Conservation (phyloP, 2,329 filamentous ascomycete species). For the Trichoderma sp. region DNA sequence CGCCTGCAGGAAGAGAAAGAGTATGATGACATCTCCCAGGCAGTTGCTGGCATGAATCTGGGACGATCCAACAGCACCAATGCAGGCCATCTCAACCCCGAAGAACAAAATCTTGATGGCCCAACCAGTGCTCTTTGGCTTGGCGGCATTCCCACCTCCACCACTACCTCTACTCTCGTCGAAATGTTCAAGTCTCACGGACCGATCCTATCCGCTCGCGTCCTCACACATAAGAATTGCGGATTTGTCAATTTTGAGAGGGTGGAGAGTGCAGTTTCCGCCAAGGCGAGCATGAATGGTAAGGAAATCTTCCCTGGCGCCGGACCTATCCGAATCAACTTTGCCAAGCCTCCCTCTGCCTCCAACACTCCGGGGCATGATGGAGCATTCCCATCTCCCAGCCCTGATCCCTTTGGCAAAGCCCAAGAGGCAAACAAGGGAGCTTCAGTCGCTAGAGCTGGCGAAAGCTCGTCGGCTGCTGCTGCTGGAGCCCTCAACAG, state of each 20-base stretch:
- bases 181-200: constrained; percentile 96
- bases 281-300: constrained; percentile 84
- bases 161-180: constrained; percentile 89
- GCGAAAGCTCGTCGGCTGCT: constrained; percentile 41
- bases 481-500: constrained; percentile 38
- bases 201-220: constrained; percentile 84
- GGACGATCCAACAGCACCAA: constrained; percentile 65
- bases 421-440: constrained; percentile 49
- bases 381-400: constrained; percentile 85
- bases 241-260: constrained; percentile 98
- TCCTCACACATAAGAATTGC: constrained; percentile 97
- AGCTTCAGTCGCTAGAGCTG: constrained; percentile 35
- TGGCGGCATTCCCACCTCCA: constrained; percentile 94
- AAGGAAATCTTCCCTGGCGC: constrained; percentile 98
- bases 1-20: constrained; percentile 73
- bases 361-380: constrained; percentile 88
- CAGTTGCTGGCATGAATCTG: constrained; percentile 79
- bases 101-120: constrained; percentile 80
- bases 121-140: constrained; percentile 95
- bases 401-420: constrained; percentile 78
- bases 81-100: constrained; percentile 67
- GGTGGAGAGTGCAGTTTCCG: constrained; percentile 85
- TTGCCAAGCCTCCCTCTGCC: constrained; percentile 90
- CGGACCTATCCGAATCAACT: constrained; percentile 92
- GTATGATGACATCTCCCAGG: constrained; percentile 77